Percentiles rank a stretch among this genome's conserved stretches.
phyloP scores from a whole-genome alignment of 1,139 yeast genomes.

The Kodamaea ohmeri region DNA sequence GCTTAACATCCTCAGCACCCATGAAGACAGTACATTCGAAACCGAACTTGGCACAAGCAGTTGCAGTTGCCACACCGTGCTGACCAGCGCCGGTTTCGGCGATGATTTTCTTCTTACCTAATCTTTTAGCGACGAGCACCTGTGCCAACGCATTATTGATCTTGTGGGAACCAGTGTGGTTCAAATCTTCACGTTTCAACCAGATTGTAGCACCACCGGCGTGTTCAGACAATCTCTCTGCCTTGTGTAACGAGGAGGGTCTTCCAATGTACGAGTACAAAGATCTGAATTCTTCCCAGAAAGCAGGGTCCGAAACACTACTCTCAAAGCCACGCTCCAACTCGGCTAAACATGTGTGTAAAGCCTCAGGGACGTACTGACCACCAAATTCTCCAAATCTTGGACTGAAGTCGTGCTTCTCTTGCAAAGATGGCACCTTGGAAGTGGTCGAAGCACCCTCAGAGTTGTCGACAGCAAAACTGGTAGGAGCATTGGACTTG shows the following conservation, averaged over 20 bases:
- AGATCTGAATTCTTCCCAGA: constrained; percentile 89
- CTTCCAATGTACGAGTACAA: constrained; percentile 89
- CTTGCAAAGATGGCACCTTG: constrained; percentile 47
- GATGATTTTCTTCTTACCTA: constrained; percentile 86
- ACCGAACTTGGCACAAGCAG: constrained; percentile 98
- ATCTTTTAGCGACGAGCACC: constrained; percentile 83
- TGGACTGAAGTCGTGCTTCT: constrained; percentile 57
- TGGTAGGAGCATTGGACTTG: constrained; percentile 32
- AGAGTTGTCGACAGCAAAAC: constrained; percentile 27
- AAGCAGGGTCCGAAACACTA: constrained; percentile 82
- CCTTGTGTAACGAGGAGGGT: constrained; percentile 89
- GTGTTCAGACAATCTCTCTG: constrained; percentile 82
- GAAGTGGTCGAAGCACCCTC: constrained; percentile 23
- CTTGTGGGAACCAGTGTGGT: constrained; percentile 97
- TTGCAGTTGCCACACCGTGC: constrained; percentile 99
- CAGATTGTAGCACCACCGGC: constrained; percentile 98
- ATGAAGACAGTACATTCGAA: constrained; percentile 91
- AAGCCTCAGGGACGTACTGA: constrained; percentile 95
- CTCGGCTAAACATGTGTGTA: constrained; percentile 87
- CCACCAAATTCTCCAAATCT: constrained; percentile 97
- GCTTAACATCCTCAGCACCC: constrained; percentile 99
- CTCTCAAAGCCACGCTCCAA: constrained; percentile 82
- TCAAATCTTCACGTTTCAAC: constrained; percentile 96
- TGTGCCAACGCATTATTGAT: constrained; percentile 96
- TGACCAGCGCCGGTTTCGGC: constrained; percentile 99